Percentiles rank a stretch among this genome's conserved stretches.
Conservation (phyloP, 345 rosid species). For the Gossypium mustelinum region DNA sequence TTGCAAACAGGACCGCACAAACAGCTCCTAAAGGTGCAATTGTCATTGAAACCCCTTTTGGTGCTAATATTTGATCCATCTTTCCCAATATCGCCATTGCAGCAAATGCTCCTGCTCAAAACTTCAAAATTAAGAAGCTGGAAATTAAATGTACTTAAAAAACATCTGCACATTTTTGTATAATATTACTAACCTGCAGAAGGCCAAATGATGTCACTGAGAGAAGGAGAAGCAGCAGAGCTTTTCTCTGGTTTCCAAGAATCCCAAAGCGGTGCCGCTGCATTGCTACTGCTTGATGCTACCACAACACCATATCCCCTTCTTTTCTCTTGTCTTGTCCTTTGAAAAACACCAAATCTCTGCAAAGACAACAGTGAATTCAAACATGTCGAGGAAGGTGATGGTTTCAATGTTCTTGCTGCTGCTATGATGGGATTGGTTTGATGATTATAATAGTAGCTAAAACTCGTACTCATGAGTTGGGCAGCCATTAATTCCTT, state of each 20-base stretch:
- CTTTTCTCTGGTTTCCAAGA: constrained; percentile 61
- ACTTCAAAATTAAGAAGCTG: neutral
- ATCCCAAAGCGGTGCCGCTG: constrained; percentile 1
- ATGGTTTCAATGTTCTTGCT: neutral
- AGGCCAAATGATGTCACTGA: constrained; percentile 92
- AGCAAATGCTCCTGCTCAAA: constrained; percentile 73
- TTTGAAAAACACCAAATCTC: neutral
- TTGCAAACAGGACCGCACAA: constrained; percentile 67
- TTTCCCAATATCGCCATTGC: constrained; percentile 92
- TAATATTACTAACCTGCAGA: constrained; percentile 55
- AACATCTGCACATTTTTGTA: neutral
- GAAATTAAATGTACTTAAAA: neutral
- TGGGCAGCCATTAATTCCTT: neutral
- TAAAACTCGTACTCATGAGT: neutral
- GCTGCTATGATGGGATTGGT: neutral
- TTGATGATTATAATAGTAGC: neutral
- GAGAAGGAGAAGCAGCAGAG: constrained; percentile 35
- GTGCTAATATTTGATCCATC: constrained; percentile 67
- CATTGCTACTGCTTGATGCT: constrained; percentile 1
- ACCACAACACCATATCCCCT: neutral
- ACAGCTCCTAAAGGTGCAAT: constrained; percentile 94
- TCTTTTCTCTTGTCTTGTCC: neutral
- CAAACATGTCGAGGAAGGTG: neutral
- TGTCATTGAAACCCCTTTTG: constrained; percentile 72
- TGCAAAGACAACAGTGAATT: neutral